Evolutionary conservation across 163 green algal genomes (phyloP), one percentile per base, ranked within the genome.

Genomic region (Chloromonas sp.): DNA sequence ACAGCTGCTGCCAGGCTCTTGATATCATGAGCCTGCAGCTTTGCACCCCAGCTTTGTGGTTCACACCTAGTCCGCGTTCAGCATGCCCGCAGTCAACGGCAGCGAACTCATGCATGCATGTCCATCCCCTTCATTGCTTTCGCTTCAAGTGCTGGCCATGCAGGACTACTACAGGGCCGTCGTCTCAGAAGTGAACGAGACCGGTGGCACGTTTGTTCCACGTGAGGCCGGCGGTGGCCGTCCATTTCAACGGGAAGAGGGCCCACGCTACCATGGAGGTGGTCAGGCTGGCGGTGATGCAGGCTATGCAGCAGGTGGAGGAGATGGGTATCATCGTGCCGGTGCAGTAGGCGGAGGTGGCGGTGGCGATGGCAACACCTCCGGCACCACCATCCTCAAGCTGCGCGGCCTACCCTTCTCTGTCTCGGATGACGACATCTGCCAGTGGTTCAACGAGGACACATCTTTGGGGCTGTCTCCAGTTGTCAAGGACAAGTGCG

Each of bases 341-440:
- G 36, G 36, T 36, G 36, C 36, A 36, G 36, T 36, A 36, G 36
- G 36, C 36, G 36, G 36, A 36, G 36, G 36, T 36, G 36, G 36
- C 36, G 60, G 11, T 70, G 81, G 59, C 77, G 61, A 2, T 60
- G 78, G 5, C 8, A 81, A 71, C 85, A 71, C 66, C 58, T 82
- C 61, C 58, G 84, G 85, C 36, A 87, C 87, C 61, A 95, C 89
- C 66, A 92, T 97, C 71, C 89, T 98, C 61, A 97, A 96, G 90
- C 90, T 98, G 86, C 89, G 96, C 3, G 96, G 96, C 1, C 88
- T 98, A 85, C 96, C 96, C 0, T 98, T 96, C 90, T 91, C 86
- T 60, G 93, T 94, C 57, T 92, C 88, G 11, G 89, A 91, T 60
- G 86, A 97, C 11, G 95, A 98, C 74, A 94, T 98, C 84, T 91